Base-by-base conservation (phyloP, 108 stramenopile genomes). In the Pseudonitzschia pungens region DNA sequence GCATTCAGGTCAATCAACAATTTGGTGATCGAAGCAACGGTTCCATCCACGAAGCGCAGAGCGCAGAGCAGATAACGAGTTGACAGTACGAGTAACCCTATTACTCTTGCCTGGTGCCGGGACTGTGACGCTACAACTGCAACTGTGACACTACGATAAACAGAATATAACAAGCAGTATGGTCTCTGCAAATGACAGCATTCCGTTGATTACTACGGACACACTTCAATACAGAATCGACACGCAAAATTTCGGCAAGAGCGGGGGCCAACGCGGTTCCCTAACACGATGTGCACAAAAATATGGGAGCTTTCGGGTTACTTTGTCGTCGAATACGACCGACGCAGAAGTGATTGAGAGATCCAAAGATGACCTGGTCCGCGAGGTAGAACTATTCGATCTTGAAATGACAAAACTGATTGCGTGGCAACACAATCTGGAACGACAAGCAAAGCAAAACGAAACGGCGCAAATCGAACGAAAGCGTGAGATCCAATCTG, bases 241-340 rank as follows among this genome's bases (percentile, higher is more conserved):
- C 21, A 80, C 74, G 5, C 74, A 74, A 48, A 79, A 72, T 40
- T 71, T 80, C 27, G 70, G 42, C 10, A 74, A 75, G 48, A 68
- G 55, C 14, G 81, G 81, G 44, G 81, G 81, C 16, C 74, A 77
- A 57, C 75, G 76, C 16, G 80, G 80, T 21, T 81, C 80, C 20
- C 57, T 84, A 41, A 72, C 83, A 22, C 65, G 77, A 33, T 81
- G 79, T 71, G 80, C 79, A 24, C 67, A 75, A 40, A 74, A 76
- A 51, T 84, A 74, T 45, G 70, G 72, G 16, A 40, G 40, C 16
- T 78, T 76, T 18, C 56, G 45, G 44, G 32, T 69, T 0, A 16
- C 63, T 18, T 33, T 58, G 21, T 57, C 28, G 45, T 51, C 76
- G n/a, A 65, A 77, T 32, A 60, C 60, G 0, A 64, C 64, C 22